Evolutionary conservation across 495 filamentous ascomycete genomes (phyloP).

Genomic region (Talaromyces thailandensis): DNA sequence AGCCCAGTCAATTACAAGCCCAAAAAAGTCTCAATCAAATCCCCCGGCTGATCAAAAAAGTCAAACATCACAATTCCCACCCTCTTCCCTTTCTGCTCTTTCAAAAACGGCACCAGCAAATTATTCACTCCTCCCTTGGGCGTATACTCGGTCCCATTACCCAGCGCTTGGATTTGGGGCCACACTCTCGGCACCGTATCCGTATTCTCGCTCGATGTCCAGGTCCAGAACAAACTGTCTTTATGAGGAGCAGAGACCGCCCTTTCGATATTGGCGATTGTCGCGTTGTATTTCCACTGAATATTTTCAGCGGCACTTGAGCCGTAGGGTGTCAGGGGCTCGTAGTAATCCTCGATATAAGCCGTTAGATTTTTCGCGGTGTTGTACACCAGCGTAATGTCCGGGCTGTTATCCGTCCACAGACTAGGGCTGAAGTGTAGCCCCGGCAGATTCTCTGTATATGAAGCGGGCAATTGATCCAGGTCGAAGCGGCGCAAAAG

Average conservation of each 20-base stretch:
- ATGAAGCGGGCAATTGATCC: conserved; percentile 19
- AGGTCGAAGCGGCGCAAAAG: conserved; percentile 33
- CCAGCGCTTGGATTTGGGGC: conserved; percentile 39
- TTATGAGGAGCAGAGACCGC: conserved; percentile 15
- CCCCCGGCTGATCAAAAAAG: conserved; percentile 36
- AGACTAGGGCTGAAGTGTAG: conserved; percentile 30
- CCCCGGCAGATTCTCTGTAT: conserved; percentile 23
- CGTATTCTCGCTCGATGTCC: conserved; percentile 35
- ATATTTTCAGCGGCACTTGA: conserved; percentile 26
- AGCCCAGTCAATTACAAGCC: not conserved
- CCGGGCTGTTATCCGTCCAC: conserved; percentile 28
- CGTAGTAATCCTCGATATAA: conserved; percentile 38
- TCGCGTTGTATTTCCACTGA: conserved; percentile 32
- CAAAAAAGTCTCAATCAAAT: conserved; percentile 18
- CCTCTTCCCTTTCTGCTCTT: conserved; percentile 16
- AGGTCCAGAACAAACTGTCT: conserved; percentile 41
- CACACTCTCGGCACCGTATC: conserved; percentile 30
- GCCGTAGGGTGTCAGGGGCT: conserved; percentile 16
- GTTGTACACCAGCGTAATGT: conserved; percentile 28
- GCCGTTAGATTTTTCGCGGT: conserved; percentile 20
- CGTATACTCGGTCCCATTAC: conserved; percentile 28
- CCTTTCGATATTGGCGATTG: conserved; percentile 18
- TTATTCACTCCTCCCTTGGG: conserved; percentile 30
- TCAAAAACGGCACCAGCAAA: conserved; percentile 13
- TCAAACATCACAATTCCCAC: conserved; percentile 44